Evolutionary conservation across 2,329 filamentous ascomycete species (phyloP), one percentile per base, ranked within the genome.

Genomic region (Emmonsiellopsis sp.): DNA sequence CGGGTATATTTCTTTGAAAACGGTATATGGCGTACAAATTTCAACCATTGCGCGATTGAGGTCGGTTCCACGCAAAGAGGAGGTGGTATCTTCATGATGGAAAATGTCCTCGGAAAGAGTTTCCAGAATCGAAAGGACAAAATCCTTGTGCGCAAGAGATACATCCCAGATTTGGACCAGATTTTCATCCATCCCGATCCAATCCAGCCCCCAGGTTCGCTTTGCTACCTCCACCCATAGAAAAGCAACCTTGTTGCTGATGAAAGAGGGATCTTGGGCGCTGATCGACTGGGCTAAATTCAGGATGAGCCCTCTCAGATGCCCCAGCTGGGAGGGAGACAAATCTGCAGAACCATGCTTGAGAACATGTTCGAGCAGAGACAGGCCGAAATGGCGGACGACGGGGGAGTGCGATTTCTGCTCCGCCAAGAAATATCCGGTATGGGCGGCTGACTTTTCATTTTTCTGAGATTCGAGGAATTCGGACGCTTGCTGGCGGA

Each of bases 141-240:
- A 81, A 66, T 93, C 87, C 70, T 94, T 93, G 67, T 90, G 85
- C 46, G 79, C 76, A 35, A 80, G 67, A 52, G 74, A 75, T 11
- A 70, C 75, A 30, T 76, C 74, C 93, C 93, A 98, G 16, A 97
- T 77, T 63, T 83, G 80, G 44, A 91, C 81, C 53, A 98, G 79
- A 65, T 87, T 79, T 58, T 83, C 74, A 68, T 98, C 94, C 92
- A 98, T 95, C 65, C 94, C 84, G 76, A 87, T 84, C 93, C 94
- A 98, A 57, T 93, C 87, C 34, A 82, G 78, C n/a, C 80, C 89
- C 93, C 93, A 98, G 66, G 83, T 87, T 63, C 92, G 82, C 75
- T 97, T 97, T 41, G 91, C 90, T 51, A 95, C 78, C 70, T 97
- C 93, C 7, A 91, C 88, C 93, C 93, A 98, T 57, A 98, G 74